A percentile compares a stretch with the other conserved stretches of the same genome.
Evolutionary conservation across 2,329 filamentous ascomycete species (phyloP).

Genomic region (Trichoderma oligosporum): DNA sequence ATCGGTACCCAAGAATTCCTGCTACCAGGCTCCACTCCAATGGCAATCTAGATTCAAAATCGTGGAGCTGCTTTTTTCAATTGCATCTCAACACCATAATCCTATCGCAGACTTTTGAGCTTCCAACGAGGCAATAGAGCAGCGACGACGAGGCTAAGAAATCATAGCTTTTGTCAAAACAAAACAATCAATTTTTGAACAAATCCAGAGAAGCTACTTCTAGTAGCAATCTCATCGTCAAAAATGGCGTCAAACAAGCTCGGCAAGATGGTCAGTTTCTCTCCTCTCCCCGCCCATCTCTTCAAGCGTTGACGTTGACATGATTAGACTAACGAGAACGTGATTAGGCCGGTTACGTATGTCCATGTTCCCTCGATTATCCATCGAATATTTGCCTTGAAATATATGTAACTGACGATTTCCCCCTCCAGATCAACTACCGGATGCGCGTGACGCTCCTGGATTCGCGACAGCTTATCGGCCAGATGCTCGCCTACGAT

Average conservation of each 20-base stretch:
- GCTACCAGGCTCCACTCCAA: constrained; percentile 4
- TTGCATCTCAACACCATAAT: constrained; percentile 6
- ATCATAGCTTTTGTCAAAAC: neutral
- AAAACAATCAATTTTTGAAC: constrained; percentile 15
- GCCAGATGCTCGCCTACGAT: constrained; percentile 97
- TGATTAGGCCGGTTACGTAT: constrained; percentile 65
- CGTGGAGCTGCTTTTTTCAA: constrained; percentile 17
- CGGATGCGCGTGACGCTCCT: constrained; percentile 96
- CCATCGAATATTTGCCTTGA: constrained; percentile 16
- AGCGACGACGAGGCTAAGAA: constrained; percentile 16
- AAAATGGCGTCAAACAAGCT: constrained; percentile 65
- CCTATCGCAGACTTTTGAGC: constrained; percentile 15
- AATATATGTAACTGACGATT: constrained; percentile 17
- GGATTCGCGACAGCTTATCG: constrained; percentile 93
- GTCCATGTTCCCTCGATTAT: constrained; percentile 42
- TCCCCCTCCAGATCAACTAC: constrained; percentile 79
- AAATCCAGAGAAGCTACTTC: constrained; percentile 14
- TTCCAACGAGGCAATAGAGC: constrained; percentile 15
- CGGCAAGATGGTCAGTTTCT: constrained; percentile 85
- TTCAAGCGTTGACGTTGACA: constrained; percentile 45
- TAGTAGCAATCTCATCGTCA: constrained; percentile 15
- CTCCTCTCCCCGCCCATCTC: constrained; percentile 34
- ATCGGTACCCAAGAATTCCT: neutral
- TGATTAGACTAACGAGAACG: constrained; percentile 55
- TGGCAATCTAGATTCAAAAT: neutral